Percentiles rank a stretch among this genome's conserved stretches.
Evolutionary conservation across 169 alveolate species (phyloP).

Genomic region (Fabrea salina): DNA sequence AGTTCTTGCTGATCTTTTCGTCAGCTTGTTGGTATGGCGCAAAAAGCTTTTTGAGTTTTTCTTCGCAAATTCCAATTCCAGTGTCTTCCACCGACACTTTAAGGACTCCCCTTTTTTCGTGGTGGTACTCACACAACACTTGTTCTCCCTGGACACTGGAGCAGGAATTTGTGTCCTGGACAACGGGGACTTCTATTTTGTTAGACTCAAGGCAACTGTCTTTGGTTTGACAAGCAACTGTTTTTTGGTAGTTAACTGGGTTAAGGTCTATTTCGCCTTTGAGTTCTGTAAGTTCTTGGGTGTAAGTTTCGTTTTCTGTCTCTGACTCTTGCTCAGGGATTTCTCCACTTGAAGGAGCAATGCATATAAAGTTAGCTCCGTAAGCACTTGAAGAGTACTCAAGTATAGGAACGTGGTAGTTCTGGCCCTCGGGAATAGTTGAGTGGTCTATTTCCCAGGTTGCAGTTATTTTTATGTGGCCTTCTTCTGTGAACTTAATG

Average conservation of each 20-base stretch:
- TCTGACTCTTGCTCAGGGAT: neutral
- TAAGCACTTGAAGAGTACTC: neutral
- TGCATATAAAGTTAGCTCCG: neutral
- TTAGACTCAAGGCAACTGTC: neutral
- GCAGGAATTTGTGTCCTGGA: neutral
- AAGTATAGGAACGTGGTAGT: neutral
- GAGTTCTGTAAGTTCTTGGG: neutral
- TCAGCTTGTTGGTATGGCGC: neutral
- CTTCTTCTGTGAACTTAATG: constrained; percentile 34
- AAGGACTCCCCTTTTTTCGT: neutral
- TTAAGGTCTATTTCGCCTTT: neutral
- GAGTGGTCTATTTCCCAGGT: neutral
- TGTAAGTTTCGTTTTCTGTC: neutral
- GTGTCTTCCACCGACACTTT: constrained; percentile 10
- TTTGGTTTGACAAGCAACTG: neutral
- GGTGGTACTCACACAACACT: neutral
- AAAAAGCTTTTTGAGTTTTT: neutral
- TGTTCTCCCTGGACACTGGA: no score
- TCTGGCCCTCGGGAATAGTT: neutral
- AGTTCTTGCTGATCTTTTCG: neutral
- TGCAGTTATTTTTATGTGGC: neutral
- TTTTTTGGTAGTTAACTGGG: neutral
- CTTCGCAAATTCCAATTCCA: constrained; percentile 25
- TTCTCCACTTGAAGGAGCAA: neutral
- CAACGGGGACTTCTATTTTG: neutral